Conservation (phyloP, 805 yeast genomes). For the Zygosaccharomyces kombuchaensis region DNA sequence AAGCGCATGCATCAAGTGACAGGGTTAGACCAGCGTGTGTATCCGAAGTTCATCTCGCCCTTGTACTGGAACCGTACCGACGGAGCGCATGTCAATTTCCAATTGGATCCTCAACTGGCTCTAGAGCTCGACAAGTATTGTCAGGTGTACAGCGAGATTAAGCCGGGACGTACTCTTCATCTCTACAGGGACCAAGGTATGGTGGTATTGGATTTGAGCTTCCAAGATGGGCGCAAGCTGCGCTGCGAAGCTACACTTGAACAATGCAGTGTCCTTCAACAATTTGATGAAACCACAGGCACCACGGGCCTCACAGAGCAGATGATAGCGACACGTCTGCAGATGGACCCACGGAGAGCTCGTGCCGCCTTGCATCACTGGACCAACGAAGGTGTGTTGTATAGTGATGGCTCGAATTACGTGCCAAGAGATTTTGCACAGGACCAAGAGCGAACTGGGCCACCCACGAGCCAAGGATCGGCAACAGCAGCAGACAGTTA, state of each 20-base stretch:
- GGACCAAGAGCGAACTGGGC: neutral
- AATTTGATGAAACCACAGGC: conserved; percentile 37
- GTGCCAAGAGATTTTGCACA: conserved; percentile 1
- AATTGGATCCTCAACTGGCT: conserved; percentile 46
- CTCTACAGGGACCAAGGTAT: conserved; percentile 57
- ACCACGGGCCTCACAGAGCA: conserved; percentile 27
- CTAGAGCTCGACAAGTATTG: conserved; percentile 43
- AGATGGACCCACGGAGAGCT: conserved; percentile 42
- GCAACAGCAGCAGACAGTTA: neutral
- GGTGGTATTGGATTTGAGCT: conserved; percentile 55
- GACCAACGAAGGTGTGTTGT: conserved; percentile 55
- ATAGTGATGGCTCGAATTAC: conserved; percentile 31
- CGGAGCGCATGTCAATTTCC: conserved; percentile 42
- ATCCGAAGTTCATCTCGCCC: conserved; percentile 65
- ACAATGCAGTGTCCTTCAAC: conserved; percentile 58
- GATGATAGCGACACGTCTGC: conserved; percentile 36
- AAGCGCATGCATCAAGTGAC: conserved; percentile 32
- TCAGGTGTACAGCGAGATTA: conserved; percentile 39
- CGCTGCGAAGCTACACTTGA: conserved; percentile 58
- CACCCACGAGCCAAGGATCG: neutral
- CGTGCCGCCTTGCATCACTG: conserved; percentile 50
- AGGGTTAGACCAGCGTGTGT: conserved; percentile 34
- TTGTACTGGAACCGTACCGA: conserved; percentile 66
- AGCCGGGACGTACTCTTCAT: conserved; percentile 55
- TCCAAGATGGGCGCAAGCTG: conserved; percentile 41